Evolutionary conservation across 2,329 filamentous ascomycete genomes (phyloP).

Genomic region (Lecanicillium sp.): DNA sequence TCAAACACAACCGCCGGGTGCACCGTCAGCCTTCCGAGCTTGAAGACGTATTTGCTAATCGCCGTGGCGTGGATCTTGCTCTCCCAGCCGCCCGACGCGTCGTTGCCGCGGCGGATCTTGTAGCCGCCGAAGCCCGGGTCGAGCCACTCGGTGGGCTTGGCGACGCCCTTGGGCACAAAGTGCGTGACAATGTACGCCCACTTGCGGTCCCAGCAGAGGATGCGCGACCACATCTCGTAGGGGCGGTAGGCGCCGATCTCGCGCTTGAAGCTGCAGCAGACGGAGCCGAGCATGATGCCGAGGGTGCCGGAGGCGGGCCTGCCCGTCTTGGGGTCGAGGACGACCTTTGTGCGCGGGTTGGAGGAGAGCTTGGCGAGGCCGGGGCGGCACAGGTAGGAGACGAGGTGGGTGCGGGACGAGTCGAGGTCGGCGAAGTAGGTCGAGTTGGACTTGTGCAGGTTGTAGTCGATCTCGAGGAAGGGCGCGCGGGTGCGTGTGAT

Average conservation of each 20-base stretch:
- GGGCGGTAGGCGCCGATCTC: constrained; percentile 64
- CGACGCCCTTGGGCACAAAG: constrained; percentile 59
- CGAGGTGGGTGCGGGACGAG: constrained; percentile 72
- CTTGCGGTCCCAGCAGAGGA: constrained; percentile 73
- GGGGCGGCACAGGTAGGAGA: constrained; percentile 60
- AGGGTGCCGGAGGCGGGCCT: constrained; percentile 48
- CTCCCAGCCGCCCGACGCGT: constrained; percentile 42
- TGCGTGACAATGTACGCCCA: constrained; percentile 74
- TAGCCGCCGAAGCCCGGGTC: constrained; percentile 38
- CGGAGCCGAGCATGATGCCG: constrained; percentile 63
- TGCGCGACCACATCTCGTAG: constrained; percentile 68
- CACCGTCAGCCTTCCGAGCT: constrained; percentile 75
- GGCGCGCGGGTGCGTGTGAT: constrained; percentile 62
- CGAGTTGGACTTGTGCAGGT: constrained; percentile 74
- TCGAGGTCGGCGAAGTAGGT: constrained; percentile 89
- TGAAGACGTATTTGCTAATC: constrained; percentile 76
- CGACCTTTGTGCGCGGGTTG: constrained; percentile 45
- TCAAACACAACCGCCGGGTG: constrained; percentile 71
- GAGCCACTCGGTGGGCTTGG: constrained; percentile 49
- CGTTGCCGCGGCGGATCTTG: constrained; percentile 32
- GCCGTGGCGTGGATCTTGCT: constrained; percentile 65
- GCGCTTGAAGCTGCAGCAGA: constrained; percentile 65
- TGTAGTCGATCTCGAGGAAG: constrained; percentile 77
- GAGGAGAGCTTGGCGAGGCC: constrained; percentile 47
- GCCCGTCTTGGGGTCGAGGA: constrained; percentile 42